Evolutionary conservation across 345 rosid species (phyloP).

Genomic region (Euphorbia lathyris): DNA sequence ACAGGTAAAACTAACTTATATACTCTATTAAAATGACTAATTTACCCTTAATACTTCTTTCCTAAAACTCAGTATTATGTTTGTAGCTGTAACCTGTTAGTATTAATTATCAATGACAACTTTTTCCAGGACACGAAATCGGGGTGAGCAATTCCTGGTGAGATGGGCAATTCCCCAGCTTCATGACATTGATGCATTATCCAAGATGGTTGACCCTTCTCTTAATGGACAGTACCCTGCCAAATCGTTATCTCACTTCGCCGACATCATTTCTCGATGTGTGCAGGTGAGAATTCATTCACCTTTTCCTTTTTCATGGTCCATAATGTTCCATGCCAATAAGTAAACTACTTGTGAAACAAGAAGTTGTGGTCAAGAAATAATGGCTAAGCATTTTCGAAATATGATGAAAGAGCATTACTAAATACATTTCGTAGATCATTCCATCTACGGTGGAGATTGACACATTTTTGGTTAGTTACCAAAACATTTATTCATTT

Average conservation of each 20-base stretch:
- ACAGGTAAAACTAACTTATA: conserved; percentile 50
- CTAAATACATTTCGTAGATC: too few relatives aligned
- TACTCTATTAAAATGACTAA: not conserved
- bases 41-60: not conserved
- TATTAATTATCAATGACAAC: not conserved
- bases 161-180: conserved; percentile 98
- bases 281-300: conserved; percentile 60
- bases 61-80: not conserved
- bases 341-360: not conserved
- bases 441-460: not conserved
- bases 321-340: too few relatives aligned
- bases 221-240: conserved; percentile 74
- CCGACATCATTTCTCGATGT: conserved; percentile 89
- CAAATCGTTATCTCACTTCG: conserved; percentile 88
- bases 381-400: not conserved
- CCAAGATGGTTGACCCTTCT: conserved; percentile 95
- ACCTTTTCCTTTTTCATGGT: not conserved
- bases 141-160: conserved; percentile 89
- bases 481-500: too few relatives aligned
- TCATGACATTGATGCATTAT: conserved; percentile 85
- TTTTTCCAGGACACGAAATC: conserved; percentile 50
- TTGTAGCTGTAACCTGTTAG: not conserved
- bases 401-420: not conserved
- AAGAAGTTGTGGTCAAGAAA: not conserved
- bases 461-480: too few relatives aligned